Evolutionary conservation across 345 rosid species (phyloP), one percentile per base, ranked within the genome.

Genomic region (Diplotaxis tenuifolia): DNA sequence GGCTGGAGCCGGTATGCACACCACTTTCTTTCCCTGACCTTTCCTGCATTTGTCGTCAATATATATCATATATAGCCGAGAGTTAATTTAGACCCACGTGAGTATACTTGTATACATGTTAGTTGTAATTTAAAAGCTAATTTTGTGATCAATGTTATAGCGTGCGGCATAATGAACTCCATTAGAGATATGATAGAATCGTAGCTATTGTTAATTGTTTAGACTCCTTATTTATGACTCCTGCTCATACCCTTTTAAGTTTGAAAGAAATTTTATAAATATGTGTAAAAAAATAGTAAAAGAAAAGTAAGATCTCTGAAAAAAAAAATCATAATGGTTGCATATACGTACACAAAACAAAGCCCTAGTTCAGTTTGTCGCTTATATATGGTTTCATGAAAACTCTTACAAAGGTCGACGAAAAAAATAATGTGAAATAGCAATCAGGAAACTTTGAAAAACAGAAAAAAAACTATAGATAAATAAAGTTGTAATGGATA

Each of bases 1-100:
- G 12, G 96, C 87, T 25, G 94, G 94, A 29, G 96, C 92, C n/a
- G 96, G 94, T 67, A 90, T 87, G 65, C 92, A 88, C 40, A 90
- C 94, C 75, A 88, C 92, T 78, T 90, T 88, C 84, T 88, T 90
- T 55, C 84, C 85, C 68, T 90, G 96, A 62, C 88, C 86, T 80
- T 90, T 90, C 82, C 96, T 90, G 78, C 29, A 57, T 34, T 10
- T 64, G 36, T 55, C 25, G 3, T 49, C 8, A 20, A 22, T 45
- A 40, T 40, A 38, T 38, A 45, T n/a, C 50, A 45, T 64, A n/a
- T 40, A 40, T 4, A 40, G 47, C 14, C 15, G 3, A 12, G 15
- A 14, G 15, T 40, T 40, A 12, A 38, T 38, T n/a, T 38, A 0
- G 19, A 45, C 19, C 50, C 50, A 45, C 6, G 50, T 45, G 50